Evolutionary conservation across 352 stramenopile species (phyloP), one percentile per base, ranked within the genome.

Genomic region (Bremia lactucae): DNA sequence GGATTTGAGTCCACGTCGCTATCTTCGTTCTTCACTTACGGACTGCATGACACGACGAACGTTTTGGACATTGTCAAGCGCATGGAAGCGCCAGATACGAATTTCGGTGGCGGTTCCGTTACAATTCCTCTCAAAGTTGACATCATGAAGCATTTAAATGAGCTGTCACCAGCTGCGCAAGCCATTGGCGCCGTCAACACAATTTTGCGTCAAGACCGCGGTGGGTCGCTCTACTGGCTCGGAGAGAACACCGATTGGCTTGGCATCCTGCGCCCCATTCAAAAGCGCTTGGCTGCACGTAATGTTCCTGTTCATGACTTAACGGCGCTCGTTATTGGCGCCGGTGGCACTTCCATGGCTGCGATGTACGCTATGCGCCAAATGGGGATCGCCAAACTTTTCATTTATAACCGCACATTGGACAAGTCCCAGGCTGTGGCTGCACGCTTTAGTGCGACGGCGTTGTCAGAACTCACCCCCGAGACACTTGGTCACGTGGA

Each of bases 131-230:
- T 97, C 64, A 99, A 99, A 65, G 63, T 89, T 22, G 82, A 88
- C 36, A 89, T 98, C 46, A 96, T 98, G 56, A 66, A 72, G 8
- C 81, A 96, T 46, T 50, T 99, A 31, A 74, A 98, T 57, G 72
- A 94, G 20, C 64, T 98, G 33, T 96, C 81, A 15, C 72, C 92
- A 35, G 85, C 94, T n/a, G 96, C 93, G 0, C 65, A 71, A 31
- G 68, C 70, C n/a, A 99, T 99, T 55, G 96, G 95, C n/a, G 96
- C 95, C 26, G 94, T 99, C 25, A 99, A 99, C 72, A 99, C 96
- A 8, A 64, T 99, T 19, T 72, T 97, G 13, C 68, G 80, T 39
- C 37, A 70, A 31, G 71, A 82, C 55, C 53, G 58, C n/a, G 56
- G 57, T 9, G 67, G 58, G 13, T 38, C 44, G 16, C 36, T 65